phyloP scores from a whole-genome alignment of 306 rosid genomes.

The Glycine soja region DNA sequence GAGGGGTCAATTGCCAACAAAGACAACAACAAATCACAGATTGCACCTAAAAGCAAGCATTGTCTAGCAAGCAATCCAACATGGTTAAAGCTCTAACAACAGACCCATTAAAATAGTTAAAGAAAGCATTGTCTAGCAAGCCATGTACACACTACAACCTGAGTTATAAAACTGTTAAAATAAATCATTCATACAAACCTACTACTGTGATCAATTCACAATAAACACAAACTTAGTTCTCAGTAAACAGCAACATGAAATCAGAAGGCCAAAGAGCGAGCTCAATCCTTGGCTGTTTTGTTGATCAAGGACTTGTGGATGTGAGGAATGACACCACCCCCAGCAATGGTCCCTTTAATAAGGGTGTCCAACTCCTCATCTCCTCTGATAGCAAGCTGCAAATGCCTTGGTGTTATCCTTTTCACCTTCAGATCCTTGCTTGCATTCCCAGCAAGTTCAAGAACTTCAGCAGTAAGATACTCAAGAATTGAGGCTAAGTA shows the following conservation, averaged over 20 bases:
- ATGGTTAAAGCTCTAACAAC: neutral
- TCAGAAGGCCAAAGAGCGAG: neutral
- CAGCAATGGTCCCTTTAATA: constrained; percentile 96
- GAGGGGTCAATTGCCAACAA: neutral
- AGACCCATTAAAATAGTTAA: neutral
- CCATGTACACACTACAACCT: constrained; percentile 42
- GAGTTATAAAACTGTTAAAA: constrained; percentile 20
- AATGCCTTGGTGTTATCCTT: constrained; percentile 98
- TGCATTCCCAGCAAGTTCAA: constrained; percentile 93
- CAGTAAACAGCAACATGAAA: constrained; percentile 26
- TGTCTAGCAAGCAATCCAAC: constrained; percentile 16
- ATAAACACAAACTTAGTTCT: constrained; percentile 20
- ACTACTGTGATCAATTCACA: constrained; percentile 41
- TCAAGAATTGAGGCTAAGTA: constrained; percentile 95
- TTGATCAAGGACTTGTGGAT: constrained; percentile 97
- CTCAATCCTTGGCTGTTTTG: constrained; percentile 87
- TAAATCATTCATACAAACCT: constrained; percentile 1
- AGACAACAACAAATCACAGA: neutral
- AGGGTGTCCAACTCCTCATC: constrained; percentile 97
- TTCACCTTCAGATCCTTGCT: constrained; percentile 97
- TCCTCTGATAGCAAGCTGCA: constrained; percentile 95
- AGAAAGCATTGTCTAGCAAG: neutral
- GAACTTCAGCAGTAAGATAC: constrained; percentile 94
- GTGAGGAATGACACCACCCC: constrained; percentile 98
- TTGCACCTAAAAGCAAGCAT: neutral